These are phyloP conservation scores for Neoboletus magnificus DNA, from an alignment of 768 basidiomycete genomes.

Conservation along the genomic window DNA sequence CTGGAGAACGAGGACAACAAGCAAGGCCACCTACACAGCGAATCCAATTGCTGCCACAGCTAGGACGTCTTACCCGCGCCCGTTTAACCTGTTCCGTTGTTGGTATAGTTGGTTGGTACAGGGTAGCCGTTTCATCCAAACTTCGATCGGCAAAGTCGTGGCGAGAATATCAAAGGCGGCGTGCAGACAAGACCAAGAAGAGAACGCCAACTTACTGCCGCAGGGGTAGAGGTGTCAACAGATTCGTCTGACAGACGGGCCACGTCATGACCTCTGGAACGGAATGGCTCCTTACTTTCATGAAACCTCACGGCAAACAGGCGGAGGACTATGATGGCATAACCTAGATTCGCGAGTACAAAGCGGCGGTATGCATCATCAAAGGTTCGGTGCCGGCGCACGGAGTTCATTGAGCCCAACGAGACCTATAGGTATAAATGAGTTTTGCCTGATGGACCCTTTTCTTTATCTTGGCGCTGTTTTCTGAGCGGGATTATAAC, in stretches of 20 bases:
- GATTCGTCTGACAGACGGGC: background rate
- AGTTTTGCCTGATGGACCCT: conserved; percentile 48
- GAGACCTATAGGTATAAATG: conserved; percentile 51
- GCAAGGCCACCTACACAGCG: conserved; percentile 59
- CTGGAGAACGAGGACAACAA: conserved; percentile 57
- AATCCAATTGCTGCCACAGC: conserved; percentile 59
- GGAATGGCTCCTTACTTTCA: conserved; percentile 47
- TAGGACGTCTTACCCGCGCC: conserved; percentile 68
- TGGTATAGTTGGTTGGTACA: conserved; percentile 39
- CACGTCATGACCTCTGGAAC: background rate
- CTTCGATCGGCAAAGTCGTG: conserved; percentile 74
- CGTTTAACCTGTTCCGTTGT: conserved; percentile 63
- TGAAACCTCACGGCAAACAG: conserved; percentile 78
- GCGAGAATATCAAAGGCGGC: conserved; percentile 62
- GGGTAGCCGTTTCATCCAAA: conserved; percentile 30
- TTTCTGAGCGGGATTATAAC: background rate
- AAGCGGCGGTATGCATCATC: conserved; percentile 79
- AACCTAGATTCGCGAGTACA: conserved; percentile 70
- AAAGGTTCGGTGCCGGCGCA: conserved; percentile 77
- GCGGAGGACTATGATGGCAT: conserved; percentile 68
- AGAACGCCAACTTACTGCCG: conserved; percentile 49
- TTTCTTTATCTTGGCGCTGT: background rate
- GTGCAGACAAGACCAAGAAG: conserved; percentile 57
- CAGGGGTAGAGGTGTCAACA: background rate
- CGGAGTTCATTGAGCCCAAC: conserved; percentile 70